Base-by-base conservation (phyloP, 352 stramenopile species). In the Peronospora belbahrii region DNA sequence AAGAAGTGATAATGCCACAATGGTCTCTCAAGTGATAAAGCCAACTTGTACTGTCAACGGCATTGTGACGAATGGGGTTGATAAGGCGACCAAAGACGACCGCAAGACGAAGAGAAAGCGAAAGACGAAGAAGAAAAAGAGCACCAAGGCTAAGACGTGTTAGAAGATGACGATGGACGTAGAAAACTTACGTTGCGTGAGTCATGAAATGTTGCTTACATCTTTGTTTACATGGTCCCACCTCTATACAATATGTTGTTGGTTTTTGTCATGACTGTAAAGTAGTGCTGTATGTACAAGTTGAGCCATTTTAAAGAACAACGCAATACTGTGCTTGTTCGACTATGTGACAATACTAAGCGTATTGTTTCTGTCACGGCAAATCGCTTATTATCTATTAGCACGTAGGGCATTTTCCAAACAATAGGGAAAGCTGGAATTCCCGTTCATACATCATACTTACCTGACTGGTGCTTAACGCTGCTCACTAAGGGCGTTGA, bases 381-480 rank as follows among this genome's bases (percentile, higher is more conserved):
- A n/a, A n/a, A n/a, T n/a, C n/a, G n/a, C n/a, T n/a, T n/a, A n/a
- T n/a, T n/a, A n/a, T n/a, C n/a, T n/a, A n/a, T n/a, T n/a, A n/a
- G n/a, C n/a, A n/a, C n/a, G n/a, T n/a, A n/a, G n/a, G n/a, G n/a
- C n/a, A n/a, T n/a, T n/a, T n/a, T n/a, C n/a, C n/a, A n/a, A n/a
- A n/a, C n/a, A n/a, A n/a, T n/a, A n/a, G n/a, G n/a, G 23, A 7
- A 27, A 27, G 23, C 7, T 27, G 23, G n/a, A 27, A 27, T 4
- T 27, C 4, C 7, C 4, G 23, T 6, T 0, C 37, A 69, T 74
- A 0, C n/a, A n/a, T 72, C 75, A 87, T 87, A 85, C 72, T 87
- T 87, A 85, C 76, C 71, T 85, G 74, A 88, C 74, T 85, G 77
- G 77, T 87, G 72, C 66, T 84, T 66, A 74, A 78, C 69, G 59